phyloP scores from a whole-genome alignment of 345 rosid species.

The Brassica incana region DNA sequence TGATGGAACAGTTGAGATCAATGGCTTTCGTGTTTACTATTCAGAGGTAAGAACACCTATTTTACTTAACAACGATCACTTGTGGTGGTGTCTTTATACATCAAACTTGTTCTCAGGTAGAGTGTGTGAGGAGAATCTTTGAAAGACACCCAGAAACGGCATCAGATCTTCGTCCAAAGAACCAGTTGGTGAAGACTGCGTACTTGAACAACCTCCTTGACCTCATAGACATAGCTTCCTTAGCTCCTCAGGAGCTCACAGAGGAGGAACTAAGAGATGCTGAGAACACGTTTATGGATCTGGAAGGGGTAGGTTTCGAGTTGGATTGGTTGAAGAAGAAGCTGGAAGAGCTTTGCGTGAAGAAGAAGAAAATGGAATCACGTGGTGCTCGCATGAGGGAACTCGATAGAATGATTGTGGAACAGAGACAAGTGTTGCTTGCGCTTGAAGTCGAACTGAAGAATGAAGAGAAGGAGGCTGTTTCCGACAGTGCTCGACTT shows the following conservation, averaged over 20 bases:
- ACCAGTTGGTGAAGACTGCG: slow-evolving; percentile 2
- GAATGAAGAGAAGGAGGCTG: slow-evolving; percentile 39
- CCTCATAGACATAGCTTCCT: slow-evolving; percentile 30
- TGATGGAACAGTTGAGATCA: slow-evolving; percentile 40
- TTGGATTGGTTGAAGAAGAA: slow-evolving; percentile 37
- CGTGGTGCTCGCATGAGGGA: slow-evolving; percentile 34
- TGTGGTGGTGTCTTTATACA: not conserved
- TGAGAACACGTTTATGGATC: slow-evolving; percentile 29
- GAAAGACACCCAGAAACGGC: slow-evolving; percentile 40
- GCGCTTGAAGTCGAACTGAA: slow-evolving; percentile 29
- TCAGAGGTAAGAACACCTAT: slow-evolving; percentile 24
- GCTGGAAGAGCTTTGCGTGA: slow-evolving; percentile 23
- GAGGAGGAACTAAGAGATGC: slow-evolving; percentile 31
- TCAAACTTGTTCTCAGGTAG: slow-evolving; percentile 26
- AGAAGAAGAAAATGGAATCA: slow-evolving; percentile 35
- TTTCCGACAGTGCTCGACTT: slow-evolving; percentile 31
- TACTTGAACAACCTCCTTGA: slow-evolving; percentile 32
- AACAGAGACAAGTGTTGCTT: slow-evolving; percentile 17
- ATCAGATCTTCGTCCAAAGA: slow-evolving; percentile 24
- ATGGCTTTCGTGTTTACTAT: slow-evolving; percentile 36
- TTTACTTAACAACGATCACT: not conserved
- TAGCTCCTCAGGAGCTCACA: slow-evolving; percentile 35
- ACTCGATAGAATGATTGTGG: slow-evolving; percentile 30
- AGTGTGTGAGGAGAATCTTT: slow-evolving; percentile 34
- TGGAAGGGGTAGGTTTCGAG: slow-evolving; percentile 34